These are phyloP conservation scores for Candida freyschussii DNA, from an alignment of 1,139 yeast species.

Conservation along the genomic window DNA sequence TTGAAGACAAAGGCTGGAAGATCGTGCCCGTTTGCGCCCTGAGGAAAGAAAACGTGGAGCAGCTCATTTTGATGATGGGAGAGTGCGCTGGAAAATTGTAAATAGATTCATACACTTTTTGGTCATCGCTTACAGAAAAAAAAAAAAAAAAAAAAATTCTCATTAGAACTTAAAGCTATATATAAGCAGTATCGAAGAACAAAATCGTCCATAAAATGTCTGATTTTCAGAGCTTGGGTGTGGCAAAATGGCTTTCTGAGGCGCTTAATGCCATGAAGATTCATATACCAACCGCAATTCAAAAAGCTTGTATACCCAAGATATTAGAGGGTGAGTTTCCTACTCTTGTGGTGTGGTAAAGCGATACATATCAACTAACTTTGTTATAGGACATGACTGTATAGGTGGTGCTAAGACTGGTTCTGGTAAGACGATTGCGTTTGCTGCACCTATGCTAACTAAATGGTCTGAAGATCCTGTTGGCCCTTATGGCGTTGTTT, in stretches of 20 bases:
- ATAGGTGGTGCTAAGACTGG: slow-evolving; percentile 99
- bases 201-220: slow-evolving; percentile 12
- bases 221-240: slow-evolving; percentile 60
- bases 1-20: slow-evolving; percentile 50
- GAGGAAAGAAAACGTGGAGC: slow-evolving; percentile 65
- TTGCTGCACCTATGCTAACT: slow-evolving; percentile 93
- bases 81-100: slow-evolving; percentile 42
- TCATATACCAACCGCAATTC: slow-evolving; percentile 79
- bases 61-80: slow-evolving; percentile 67
- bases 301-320: slow-evolving; percentile 81
- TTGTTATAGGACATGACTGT: slow-evolving; percentile 59
- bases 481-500: slow-evolving; percentile 82
- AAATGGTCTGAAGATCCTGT: slow-evolving; percentile 93
- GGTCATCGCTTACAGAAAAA: too few relatives aligned
- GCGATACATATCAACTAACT: not conserved
- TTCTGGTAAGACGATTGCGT: slow-evolving; percentile 95
- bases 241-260: slow-evolving; percentile 82
- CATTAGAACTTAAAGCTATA: too few relatives aligned
- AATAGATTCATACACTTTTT: too few relatives aligned
- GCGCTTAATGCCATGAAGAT: slow-evolving; percentile 80
- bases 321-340: slow-evolving; percentile 50
- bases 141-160: too few relatives aligned
- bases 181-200: too few relatives aligned
- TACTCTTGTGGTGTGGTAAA: too few relatives aligned
- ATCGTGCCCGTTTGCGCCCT: slow-evolving; percentile 82